Conservation (phyloP, 23 red algal genomes). For the Chondrus crispus region DNA sequence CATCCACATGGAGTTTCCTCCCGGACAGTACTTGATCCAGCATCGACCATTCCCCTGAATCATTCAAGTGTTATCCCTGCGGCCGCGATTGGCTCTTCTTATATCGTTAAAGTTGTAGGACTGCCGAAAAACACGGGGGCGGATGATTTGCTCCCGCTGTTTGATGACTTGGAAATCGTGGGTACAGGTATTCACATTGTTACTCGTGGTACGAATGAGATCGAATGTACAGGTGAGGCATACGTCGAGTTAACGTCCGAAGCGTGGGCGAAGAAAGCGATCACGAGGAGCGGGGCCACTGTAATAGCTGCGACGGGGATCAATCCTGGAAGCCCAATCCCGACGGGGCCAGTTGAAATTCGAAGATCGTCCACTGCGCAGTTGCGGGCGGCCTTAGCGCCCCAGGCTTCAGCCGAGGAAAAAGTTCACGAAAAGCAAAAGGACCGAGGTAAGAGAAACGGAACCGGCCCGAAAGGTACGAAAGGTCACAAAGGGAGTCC, state of each 20-base stretch:
- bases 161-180: conserved; percentile 14
- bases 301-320: no score
- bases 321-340: no score
- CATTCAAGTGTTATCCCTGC: no score
- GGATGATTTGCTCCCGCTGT: conserved; percentile 25
- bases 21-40: no score
- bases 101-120: conserved; percentile 42
- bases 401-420: not conserved
- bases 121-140: not conserved
- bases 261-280: conserved; percentile 26
- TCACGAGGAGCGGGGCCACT: not conserved
- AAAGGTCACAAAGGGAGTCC: not conserved
- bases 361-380: not conserved
- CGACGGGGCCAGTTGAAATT: not conserved
- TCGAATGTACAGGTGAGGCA: conserved; percentile 38
- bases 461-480: no score
- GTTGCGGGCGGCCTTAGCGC: not conserved
- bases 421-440: not conserved
- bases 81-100: not conserved
- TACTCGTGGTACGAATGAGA: not conserved
- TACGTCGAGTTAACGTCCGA: conserved; percentile 32
- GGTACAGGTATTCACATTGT: conserved; percentile 28
- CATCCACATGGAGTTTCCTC: no score
- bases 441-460: not conserved
- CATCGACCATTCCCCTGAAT: no score